Conservation (phyloP, 2,329 filamentous ascomycete species). For the Ciborinia camelliae region DNA sequence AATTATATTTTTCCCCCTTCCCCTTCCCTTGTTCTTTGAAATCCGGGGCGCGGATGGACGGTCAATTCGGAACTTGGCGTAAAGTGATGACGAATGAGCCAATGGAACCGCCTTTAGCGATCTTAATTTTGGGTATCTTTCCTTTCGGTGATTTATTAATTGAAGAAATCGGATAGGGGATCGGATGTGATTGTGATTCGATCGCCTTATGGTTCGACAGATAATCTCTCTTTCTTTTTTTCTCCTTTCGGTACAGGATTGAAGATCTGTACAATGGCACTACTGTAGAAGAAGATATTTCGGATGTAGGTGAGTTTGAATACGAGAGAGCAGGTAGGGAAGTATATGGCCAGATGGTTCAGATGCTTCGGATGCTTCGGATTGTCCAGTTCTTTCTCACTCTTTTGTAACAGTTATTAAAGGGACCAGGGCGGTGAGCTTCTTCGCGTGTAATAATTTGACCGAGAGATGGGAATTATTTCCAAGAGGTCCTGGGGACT, state of each 20-base stretch:
- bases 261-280: neutral
- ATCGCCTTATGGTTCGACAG: neutral
- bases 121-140: neutral
- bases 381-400: too few relatives aligned
- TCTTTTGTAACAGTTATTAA: too few relatives aligned
- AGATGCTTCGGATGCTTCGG: too few relatives aligned
- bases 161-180: neutral
- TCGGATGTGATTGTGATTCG: neutral
- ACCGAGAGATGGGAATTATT: neutral
- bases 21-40: neutral
- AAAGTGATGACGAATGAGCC: slow-evolving; percentile 6
- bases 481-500: neutral
- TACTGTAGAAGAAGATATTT: too few relatives aligned
- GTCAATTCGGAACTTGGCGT: slow-evolving; percentile 6
- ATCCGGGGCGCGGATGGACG: slow-evolving; percentile 5
- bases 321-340: neutral
- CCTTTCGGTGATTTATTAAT: neutral
- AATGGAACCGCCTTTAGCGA: slow-evolving; percentile 3
- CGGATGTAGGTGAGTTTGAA: neutral
- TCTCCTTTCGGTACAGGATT: too few relatives aligned
- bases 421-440: too few relatives aligned
- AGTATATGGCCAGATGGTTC: too few relatives aligned
- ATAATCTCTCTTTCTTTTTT: too few relatives aligned
- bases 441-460: too few relatives aligned
- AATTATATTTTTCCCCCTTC: neutral